Evolutionary conservation across 495 filamentous ascomycete genomes (phyloP), one percentile per base, ranked within the genome.

Genomic region (Podospora tetraspora): DNA sequence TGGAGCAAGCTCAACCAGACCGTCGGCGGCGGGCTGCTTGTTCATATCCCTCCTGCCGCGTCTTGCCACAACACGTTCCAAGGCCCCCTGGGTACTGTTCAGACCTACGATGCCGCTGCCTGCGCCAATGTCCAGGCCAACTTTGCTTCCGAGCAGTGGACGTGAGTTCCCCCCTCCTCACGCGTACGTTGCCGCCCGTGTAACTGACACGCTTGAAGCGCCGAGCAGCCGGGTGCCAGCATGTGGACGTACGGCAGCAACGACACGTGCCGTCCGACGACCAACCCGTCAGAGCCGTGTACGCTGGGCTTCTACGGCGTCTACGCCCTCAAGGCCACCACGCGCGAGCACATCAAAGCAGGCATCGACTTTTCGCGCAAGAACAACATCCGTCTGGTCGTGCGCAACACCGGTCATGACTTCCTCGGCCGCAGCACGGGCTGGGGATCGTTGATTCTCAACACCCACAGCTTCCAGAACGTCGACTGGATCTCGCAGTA

Each of bases 331-430:
- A 80, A 81, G 75, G 84, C 82, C 23, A 78, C 74, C 21, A 64
- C 68, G 0, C 68, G 68, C 10, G 69, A 63, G 8, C 81, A 89
- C 62, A 73, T 86, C 66, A 77, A 78, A 61, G 76, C 77, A 9
- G 82, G 79, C 1, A 72, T 89, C n/a, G 76, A 79, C 32, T 88
- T 88, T 61, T 85, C 84, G 9, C 77, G 79, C 0, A 62, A 79
- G 32, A 79, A 85, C 62, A 87, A 86, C 68, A 80, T 90, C 63
- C 83, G 87, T 24, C 73, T 90, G 8, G 79, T 89, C 27, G 77
- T 90, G 24, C 81, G 86, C 24, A 89, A 89, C 69, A 89, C 87
- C 0, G 88, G 88, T 12, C 85, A 88, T 67, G 85, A 84, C 67
- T 79, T 83, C 73, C 76, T 79, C 32, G 86, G 86, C 63, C 84